Evolutionary conservation across 352 stramenopile genomes (phyloP).

Genomic region (Phytophthora fragariae): DNA sequence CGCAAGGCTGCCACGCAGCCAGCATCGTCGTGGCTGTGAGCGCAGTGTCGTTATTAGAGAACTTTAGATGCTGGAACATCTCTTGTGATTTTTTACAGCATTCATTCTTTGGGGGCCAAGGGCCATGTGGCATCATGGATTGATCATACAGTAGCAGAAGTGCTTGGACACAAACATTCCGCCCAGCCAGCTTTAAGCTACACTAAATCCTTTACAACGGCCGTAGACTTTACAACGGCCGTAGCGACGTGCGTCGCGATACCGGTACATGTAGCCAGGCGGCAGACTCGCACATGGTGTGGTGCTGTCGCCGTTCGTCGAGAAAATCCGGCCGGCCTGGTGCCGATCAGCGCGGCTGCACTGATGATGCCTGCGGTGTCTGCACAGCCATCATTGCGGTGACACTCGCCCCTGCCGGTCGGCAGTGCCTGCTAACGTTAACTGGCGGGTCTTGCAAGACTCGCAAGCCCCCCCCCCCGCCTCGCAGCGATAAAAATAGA

Average conservation of each 20-base stretch:
- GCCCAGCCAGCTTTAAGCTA: neutral
- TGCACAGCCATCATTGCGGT: slow-evolving; percentile 4
- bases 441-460: no score
- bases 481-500: neutral
- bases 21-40: slow-evolving; percentile 21
- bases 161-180: slow-evolving; percentile 26
- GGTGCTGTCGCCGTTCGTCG: slow-evolving; percentile 24
- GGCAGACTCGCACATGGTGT: slow-evolving; percentile 13
- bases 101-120: neutral
- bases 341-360: slow-evolving; percentile 1
- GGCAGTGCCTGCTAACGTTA: neutral
- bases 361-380: slow-evolving; percentile 3
- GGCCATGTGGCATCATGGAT: slow-evolving; percentile 23
- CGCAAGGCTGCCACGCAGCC: slow-evolving; percentile 25
- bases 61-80: no score
- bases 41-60: slow-evolving; percentile 2
- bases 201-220: no score
- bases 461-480: neutral
- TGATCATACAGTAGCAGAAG: slow-evolving; percentile 19
- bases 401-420: neutral
- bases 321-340: slow-evolving; percentile 28
- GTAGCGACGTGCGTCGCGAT: slow-evolving; percentile 3
- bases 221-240: neutral
- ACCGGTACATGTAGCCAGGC: neutral
- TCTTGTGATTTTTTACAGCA: neutral